phyloP scores from a whole-genome alignment of 2,329 filamentous ascomycete genomes.

The Capronia epimyces region DNA sequence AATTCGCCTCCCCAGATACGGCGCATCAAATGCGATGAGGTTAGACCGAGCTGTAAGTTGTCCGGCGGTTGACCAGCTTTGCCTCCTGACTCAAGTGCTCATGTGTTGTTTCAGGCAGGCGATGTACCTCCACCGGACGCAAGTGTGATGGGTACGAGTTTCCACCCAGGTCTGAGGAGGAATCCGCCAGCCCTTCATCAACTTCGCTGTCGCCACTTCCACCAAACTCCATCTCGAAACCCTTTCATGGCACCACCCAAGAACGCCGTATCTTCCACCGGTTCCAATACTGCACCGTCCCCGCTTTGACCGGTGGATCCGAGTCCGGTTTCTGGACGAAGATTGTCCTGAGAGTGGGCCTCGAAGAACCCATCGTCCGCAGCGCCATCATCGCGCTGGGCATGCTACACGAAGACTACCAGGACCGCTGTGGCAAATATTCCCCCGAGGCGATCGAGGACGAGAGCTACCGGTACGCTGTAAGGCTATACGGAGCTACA shows the following conservation, averaged over 20 bases:
- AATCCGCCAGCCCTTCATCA: conserved; percentile 10
- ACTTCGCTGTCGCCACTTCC: conserved; percentile 18
- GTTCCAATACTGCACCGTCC: conserved; percentile 57
- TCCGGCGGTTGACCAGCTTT: not conserved
- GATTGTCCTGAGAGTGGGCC: conserved; percentile 59
- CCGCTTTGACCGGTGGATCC: conserved; percentile 62
- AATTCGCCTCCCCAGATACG: conserved; percentile 28
- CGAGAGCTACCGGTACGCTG: conserved; percentile 43
- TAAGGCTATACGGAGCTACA: conserved; percentile 56
- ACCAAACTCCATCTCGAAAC: conserved; percentile 31
- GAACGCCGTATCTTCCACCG: conserved; percentile 59
- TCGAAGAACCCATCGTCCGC: conserved; percentile 56
- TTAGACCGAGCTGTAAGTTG: conserved; percentile 36
- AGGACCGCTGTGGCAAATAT: conserved; percentile 28
- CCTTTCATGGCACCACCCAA: conserved; percentile 46
- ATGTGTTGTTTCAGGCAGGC: conserved; percentile 38
- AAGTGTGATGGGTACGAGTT: conserved; percentile 53
- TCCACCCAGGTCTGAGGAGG: conserved; percentile 37
- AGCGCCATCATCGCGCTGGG: conserved; percentile 63
- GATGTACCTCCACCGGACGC: conserved; percentile 56
- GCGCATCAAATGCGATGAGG: conserved; percentile 44
- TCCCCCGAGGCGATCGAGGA: conserved; percentile 47
- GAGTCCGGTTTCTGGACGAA: conserved; percentile 61
- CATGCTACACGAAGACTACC: conserved; percentile 54
- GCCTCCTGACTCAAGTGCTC: conserved; percentile 11